Percentiles rank a stretch among this genome's conserved stretches.
These are phyloP conservation scores for Rhodomyrtus psidioides DNA, from an alignment of 441 rosid genomes.

Conservation along the genomic window DNA sequence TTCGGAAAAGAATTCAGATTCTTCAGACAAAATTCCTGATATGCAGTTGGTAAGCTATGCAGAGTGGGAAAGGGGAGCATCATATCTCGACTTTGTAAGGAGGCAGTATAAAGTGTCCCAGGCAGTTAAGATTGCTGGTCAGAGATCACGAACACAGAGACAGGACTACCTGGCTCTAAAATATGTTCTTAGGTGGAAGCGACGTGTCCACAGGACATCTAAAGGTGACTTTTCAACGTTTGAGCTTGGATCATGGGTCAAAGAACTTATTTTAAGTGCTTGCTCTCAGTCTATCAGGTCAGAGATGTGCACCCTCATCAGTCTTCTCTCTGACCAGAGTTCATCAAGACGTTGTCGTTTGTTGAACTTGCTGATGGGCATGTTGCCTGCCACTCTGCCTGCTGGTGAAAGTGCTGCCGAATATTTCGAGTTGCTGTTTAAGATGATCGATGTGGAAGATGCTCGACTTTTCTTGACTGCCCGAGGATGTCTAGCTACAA, in stretches of 20 bases:
- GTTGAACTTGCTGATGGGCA: constrained; percentile 80
- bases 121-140: constrained; percentile 59
- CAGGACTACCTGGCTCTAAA: constrained; percentile 87
- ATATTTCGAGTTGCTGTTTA: constrained; percentile 95
- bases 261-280: constrained; percentile 97
- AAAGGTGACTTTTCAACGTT: constrained; percentile 76
- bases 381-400: constrained; percentile 88
- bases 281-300: constrained; percentile 99
- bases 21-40: constrained; percentile 70
- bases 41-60: constrained; percentile 89
- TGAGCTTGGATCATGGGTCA: constrained; percentile 99
- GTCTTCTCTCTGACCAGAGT: constrained; percentile 89
- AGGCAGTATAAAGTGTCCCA: constrained; percentile 97
- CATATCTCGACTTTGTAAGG: constrained; percentile 99
- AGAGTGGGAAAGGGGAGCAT: constrained; percentile 99
- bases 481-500: constrained; percentile 78
- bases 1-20: constrained; percentile 61
- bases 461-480: constrained; percentile 97
- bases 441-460: constrained; percentile 94
- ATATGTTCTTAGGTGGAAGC: constrained; percentile 96
- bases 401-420: constrained; percentile 99
- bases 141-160: constrained; percentile 78
- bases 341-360: constrained; percentile 78
- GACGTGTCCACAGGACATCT: constrained; percentile 46
- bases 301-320: constrained; percentile 98